Base-by-base conservation (phyloP, 148 eudicot genomes). In the Rhododendron kiyosumense region DNA sequence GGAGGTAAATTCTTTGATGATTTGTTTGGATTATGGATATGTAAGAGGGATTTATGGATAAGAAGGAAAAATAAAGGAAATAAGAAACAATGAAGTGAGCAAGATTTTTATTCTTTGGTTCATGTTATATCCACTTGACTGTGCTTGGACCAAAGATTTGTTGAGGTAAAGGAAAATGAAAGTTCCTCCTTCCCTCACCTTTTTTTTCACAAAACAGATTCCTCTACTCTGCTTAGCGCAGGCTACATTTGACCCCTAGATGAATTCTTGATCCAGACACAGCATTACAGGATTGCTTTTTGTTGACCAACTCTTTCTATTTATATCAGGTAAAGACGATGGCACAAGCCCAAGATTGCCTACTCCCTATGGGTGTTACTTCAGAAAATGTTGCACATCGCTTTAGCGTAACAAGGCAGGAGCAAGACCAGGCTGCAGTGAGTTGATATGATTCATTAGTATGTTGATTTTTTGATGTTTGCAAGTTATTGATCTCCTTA, bases 391-490 rank as follows among this genome's bases (percentile, higher is more conserved):
- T 97, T 86, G 98, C 99, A 11, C 90, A 90, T 12, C 96, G 95
- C 63, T 97, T 95, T 90, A 93, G 95, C 24, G 95, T 97, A 69
- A 91, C 98, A 48, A 93, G 99, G 86, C 88, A 90, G 90, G 98
- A 97, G 91, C 99, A 97, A 84, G 99, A 97, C 87, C 98, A 96
- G 85, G 96, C 98, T 90, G 99, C 99, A 28, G 99, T 97, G 86
- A 89, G 98, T 93, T 86, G 28, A 85, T 65, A 61, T 51, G 84
- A 71, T 74, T 48, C 73, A 5, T 74, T 78, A 22, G 4, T 32
- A 17, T 57, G 17, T 73, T 48, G 10, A 57, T 82, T 78, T 24
- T 12, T 77, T 49, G 2, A 9, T 85, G 65, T 51, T 11, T 30
- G 34, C 82, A n/a, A 63, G 36, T 3, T 4, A 38, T 84, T 84